Evolutionary conservation across 2,329 filamentous ascomycete genomes (phyloP), one percentile per base, ranked within the genome.

Genomic region (Furcasterigmium sp.): DNA sequence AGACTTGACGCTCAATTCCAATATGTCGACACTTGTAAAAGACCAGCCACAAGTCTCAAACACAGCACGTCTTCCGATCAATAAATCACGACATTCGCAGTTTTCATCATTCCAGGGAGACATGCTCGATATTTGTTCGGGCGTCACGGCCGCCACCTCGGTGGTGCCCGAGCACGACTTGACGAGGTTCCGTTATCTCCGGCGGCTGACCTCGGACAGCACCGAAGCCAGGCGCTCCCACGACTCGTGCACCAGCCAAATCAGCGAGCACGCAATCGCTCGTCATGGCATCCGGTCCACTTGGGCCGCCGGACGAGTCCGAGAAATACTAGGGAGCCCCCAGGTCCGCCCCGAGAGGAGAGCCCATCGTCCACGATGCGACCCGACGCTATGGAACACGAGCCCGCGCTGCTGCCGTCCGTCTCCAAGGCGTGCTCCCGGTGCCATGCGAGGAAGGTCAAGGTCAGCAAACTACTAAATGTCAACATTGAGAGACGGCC

Each of bases 361-460:
- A n/a, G n/a, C n/a, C n/a, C n/a, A n/a, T n/a, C n/a, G n/a, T n/a
- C n/a, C n/a, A n/a, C n/a, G n/a, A n/a, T n/a, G n/a, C n/a, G n/a
- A n/a, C n/a, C 17, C 32, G 32, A 17, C 17, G 32, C 32, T 15
- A 35, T 35, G 32, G 32, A 35, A 10, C n/a, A 17, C 9, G 32
- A 35, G 17, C 32, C 15, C 9, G 17, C 15, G n/a, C 32, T 46
- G 6, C 42, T 38, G 14, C 47, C 47, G 13, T 40, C 43, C 3
- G 35, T 43, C 4, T 47, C 47, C 29, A 49, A 49, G 26, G 47
- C 47, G 19, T 49, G 47, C 14, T 46, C 18, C 18, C 38, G 46
- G n/a, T 52, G 50, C 18, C 46, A 46, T 41, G 21, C 49, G 19
- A 44, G 49, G 10, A 50, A 51, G 39, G 49, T 53, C 26, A 50